Percentiles rank a stretch among this genome's conserved stretches.
phyloP scores from a whole-genome alignment of 768 basidiomycete genomes.

The Leccinum rimulosum region DNA sequence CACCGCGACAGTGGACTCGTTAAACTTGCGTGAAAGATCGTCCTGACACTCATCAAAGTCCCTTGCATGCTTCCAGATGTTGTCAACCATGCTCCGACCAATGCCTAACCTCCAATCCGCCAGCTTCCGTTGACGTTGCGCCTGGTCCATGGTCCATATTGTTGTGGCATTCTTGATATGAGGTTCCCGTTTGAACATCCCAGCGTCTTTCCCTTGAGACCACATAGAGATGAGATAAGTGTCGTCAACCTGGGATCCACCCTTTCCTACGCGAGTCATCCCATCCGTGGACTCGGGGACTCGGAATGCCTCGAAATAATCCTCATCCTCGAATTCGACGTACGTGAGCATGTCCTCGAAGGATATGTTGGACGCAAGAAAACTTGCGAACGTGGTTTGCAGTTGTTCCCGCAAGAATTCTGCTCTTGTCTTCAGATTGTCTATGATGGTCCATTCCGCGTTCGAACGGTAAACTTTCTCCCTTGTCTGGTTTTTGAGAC shows the following conservation, averaged over 20 bases:
- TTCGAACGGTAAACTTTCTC: constrained; percentile 24
- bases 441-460: constrained; percentile 41
- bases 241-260: constrained; percentile 34
- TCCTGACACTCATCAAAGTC: constrained; percentile 41
- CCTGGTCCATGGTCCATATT: constrained; percentile 40
- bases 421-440: constrained; percentile 33
- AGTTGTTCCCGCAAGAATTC: constrained; percentile 19
- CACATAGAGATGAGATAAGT: constrained; percentile 50
- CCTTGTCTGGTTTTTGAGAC: constrained; percentile 40
- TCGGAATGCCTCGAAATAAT: constrained; percentile 45
- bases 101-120: constrained; percentile 37
- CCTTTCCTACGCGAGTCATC: constrained; percentile 43
- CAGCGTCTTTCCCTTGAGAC: constrained; percentile 43
- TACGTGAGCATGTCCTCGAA: constrained; percentile 38
- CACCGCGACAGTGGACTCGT: constrained; percentile 31
- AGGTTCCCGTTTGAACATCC: constrained; percentile 33
- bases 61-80: constrained; percentile 32
- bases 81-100: constrained; percentile 32
- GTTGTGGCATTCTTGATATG: constrained; percentile 21
- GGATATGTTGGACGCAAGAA: constrained; percentile 20
- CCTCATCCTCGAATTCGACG: constrained; percentile 50
- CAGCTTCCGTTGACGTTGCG: constrained; percentile 26
- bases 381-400: constrained; percentile 28
- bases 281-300: constrained; percentile 43
- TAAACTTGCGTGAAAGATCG: constrained; percentile 36